Conservation (phyloP, 2,329 filamentous ascomycete genomes). For the Ophiostoma sp. region DNA sequence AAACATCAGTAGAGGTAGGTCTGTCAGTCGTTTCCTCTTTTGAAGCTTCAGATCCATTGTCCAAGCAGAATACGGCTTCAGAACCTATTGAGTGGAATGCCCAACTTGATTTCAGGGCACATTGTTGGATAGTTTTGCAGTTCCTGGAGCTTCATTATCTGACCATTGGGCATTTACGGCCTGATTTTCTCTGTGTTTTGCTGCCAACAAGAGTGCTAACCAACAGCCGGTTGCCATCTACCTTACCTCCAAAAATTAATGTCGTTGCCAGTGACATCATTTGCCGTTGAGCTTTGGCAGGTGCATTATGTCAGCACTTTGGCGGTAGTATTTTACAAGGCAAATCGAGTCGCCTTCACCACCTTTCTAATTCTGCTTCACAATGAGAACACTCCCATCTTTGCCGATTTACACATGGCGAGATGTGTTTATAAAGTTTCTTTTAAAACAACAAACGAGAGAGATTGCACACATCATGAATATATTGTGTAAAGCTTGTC, state of each 20-base stretch:
- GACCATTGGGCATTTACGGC: background rate
- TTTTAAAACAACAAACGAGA: background rate
- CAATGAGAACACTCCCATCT: background rate
- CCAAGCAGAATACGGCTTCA: background rate
- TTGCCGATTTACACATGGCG: too few relatives aligned
- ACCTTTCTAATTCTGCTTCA: background rate
- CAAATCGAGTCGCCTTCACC: background rate
- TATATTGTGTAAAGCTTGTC: too few relatives aligned
- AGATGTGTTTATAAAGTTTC: background rate
- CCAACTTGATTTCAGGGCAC: background rate
- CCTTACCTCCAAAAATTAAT: background rate
- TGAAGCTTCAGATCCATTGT: background rate
- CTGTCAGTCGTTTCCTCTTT: background rate
- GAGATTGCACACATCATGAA: too few relatives aligned
- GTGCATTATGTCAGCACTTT: conserved; percentile 8
- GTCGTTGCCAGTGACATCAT: conserved; percentile 8
- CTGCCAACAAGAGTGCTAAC: background rate
- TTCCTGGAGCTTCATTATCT: background rate
- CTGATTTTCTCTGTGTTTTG: background rate
- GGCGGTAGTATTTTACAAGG: background rate
- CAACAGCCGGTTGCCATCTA: background rate
- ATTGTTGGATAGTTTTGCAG: background rate
- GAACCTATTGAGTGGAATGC: background rate
- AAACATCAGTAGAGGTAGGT: background rate
- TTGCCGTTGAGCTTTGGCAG: background rate